phyloP scores from a whole-genome alignment of 2,329 filamentous ascomycete species.

The Fusarium equiseti region DNA sequence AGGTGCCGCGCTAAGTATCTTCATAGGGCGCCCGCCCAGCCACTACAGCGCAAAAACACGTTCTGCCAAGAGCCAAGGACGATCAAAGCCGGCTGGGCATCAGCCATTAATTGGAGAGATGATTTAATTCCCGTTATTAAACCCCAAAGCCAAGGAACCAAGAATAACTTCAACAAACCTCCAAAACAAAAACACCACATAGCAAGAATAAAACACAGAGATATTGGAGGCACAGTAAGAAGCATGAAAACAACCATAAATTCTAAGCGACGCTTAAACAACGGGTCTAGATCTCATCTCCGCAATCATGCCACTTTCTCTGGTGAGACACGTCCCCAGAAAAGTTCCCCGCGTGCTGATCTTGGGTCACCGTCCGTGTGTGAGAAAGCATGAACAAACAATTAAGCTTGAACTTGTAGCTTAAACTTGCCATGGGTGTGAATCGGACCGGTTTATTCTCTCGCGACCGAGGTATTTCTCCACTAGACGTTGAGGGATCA shows the following conservation, averaged over 20 bases:
- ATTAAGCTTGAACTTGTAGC: conserved; percentile 17
- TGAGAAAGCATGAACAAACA: conserved; percentile 11
- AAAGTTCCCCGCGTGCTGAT: background rate
- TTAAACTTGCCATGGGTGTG: conserved; percentile 20
- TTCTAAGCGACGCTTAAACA: conserved; percentile 23
- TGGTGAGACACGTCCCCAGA: background rate
- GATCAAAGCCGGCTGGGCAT: conserved; percentile 37
- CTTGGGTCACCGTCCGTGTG: background rate
- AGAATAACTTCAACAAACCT: background rate
- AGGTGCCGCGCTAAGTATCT: background rate
- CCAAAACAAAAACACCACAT: background rate
- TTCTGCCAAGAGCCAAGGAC: conserved; percentile 38
- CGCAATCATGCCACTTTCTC: conserved; percentile 21
- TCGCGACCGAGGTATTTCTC: conserved; percentile 26
- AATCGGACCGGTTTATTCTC: conserved; percentile 45
- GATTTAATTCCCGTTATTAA: background rate
- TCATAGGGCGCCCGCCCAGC: conserved; percentile 19
- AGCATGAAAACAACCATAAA: conserved; percentile 4
- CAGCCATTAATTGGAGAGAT: conserved; percentile 30
- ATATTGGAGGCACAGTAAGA: background rate
- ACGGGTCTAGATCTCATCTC: conserved; percentile 32
- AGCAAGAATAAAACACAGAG: background rate
- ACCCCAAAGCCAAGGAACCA: conserved; percentile 14
- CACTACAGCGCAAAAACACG: conserved; percentile 26
- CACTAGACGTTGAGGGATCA: conserved; percentile 9